Evolutionary conservation across 345 rosid species (phyloP), one percentile per base, ranked within the genome.

Genomic region (Ceriops tagal): DNA sequence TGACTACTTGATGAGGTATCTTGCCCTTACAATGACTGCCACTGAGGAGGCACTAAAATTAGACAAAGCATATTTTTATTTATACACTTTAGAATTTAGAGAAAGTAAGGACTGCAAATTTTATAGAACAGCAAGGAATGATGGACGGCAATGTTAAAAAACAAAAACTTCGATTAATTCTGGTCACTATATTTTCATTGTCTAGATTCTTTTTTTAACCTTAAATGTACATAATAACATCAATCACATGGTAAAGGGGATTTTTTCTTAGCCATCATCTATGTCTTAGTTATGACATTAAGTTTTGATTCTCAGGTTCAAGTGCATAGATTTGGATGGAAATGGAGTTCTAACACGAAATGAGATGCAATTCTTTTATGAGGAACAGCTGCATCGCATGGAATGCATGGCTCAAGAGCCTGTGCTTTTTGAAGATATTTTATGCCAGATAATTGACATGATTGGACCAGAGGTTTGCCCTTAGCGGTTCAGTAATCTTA

Each of bases 361-460:
- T 60, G 97, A 92, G 74, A 83, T 92, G 80, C 97, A 92, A 66
- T 92, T 87, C 85, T 92, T 89, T 78, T 93, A 93, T 64, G 98
- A 93, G 74, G 98, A 93, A 80, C 97, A 93, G 73, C 78, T 93
- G 74, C 98, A 93, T 83, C 90, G 98, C 70, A 93, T 93, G 98
- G 98, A 93, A 72, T 93, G 98, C 81, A 88, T 93, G 98, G 97
- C 93, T 2, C 98, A 93, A 75, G 98, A 93, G 73, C 96, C 97
- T 15, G 98, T 93, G 49, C 82, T 93, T 43, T 91, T 91, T 82
- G 98, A 93, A 82, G 98, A 93, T 81, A 91, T 93, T 67, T 71
- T 93, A 32, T 93, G 98, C 81, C 98, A 93, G 79, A 84, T 93
- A 82, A 88, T 91, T 57, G 98, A 93, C 78, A 93, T 93, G 98